Evolutionary conservation across 352 stramenopile genomes (phyloP).

Genomic region (Phytophthora tubulina): DNA sequence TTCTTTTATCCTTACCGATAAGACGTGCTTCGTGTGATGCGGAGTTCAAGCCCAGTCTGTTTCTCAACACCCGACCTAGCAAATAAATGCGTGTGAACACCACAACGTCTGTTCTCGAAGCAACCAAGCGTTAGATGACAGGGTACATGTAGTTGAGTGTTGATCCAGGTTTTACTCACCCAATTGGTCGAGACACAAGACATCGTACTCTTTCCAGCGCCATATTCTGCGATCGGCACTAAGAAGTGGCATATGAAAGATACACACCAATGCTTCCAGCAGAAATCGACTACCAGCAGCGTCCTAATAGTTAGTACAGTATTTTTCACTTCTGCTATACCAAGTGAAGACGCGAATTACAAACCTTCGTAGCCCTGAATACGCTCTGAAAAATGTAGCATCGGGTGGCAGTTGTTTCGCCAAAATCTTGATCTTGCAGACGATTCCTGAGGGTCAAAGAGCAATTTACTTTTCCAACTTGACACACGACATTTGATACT

Average conservation of each 20-base stretch:
- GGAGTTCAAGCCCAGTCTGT: slow-evolving; percentile 54
- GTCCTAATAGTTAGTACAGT: background rate
- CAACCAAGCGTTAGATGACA: background rate
- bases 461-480: no score
- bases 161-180: slow-evolving; percentile 30
- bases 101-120: slow-evolving; percentile 44
- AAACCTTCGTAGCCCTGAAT: slow-evolving; percentile 49
- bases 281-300: slow-evolving; percentile 47
- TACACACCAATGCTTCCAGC: slow-evolving; percentile 51
- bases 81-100: slow-evolving; percentile 67
- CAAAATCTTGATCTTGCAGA: slow-evolving; percentile 56
- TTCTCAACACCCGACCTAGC: slow-evolving; percentile 60
- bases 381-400: slow-evolving; percentile 47
- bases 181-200: slow-evolving; percentile 61
- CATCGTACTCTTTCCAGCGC: slow-evolving; percentile 35
- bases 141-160: background rate
- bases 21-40: slow-evolving; percentile 51
- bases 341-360: background rate
- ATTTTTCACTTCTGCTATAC: background rate
- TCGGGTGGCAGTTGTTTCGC: slow-evolving; percentile 45
- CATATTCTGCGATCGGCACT: slow-evolving; percentile 42
- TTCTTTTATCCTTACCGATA: slow-evolving; percentile 24
- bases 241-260: slow-evolving; percentile 51
- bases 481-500: no score
- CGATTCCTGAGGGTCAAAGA: slow-evolving; percentile 28